A percentile compares a stretch with the other conserved stretches of the same genome.
These are phyloP conservation scores for Phytophthora citrophthora DNA, from an alignment of 352 stramenopile species.

Conservation along the genomic window DNA sequence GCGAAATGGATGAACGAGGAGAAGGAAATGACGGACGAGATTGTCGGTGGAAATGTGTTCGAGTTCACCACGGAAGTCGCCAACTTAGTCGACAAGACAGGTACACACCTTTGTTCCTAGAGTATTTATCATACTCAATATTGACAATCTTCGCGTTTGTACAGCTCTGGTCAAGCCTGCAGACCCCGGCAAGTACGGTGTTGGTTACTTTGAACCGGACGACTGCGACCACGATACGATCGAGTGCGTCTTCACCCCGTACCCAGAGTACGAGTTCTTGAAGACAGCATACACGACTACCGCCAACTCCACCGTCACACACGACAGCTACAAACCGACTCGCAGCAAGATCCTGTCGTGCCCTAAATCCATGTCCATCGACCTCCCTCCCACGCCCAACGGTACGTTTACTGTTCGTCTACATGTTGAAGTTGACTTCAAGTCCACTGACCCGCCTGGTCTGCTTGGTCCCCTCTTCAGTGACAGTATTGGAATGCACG, in stretches of 20 bases:
- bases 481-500: conserved; percentile 55
- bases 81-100: conserved; percentile 50
- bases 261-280: conserved; percentile 77
- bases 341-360: conserved; percentile 48
- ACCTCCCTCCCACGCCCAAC: conserved; percentile 40
- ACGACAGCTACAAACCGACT: conserved; percentile 42
- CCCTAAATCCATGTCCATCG: conserved; percentile 43
- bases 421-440: conserved; percentile 17
- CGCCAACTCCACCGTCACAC: conserved; percentile 54
- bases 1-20: conserved; percentile 83
- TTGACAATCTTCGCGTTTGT: not conserved
- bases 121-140: not conserved
- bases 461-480: conserved; percentile 16
- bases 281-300: conserved; percentile 81
- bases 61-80: conserved; percentile 74
- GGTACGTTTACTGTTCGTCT: conserved; percentile 29
- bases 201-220: conserved; percentile 76
- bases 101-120: conserved; percentile 8
- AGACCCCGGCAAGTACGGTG: conserved; percentile 71
- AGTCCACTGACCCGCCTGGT: not conserved
- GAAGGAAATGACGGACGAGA: conserved; percentile 61
- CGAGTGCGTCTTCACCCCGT: conserved; percentile 64
- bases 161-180: conserved; percentile 48
- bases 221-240: conserved; percentile 69
- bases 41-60: conserved; percentile 79